These are phyloP conservation scores for Saccharomyces paradoxus DNA, from an alignment of 805 yeast species.

Conservation along the genomic window DNA sequence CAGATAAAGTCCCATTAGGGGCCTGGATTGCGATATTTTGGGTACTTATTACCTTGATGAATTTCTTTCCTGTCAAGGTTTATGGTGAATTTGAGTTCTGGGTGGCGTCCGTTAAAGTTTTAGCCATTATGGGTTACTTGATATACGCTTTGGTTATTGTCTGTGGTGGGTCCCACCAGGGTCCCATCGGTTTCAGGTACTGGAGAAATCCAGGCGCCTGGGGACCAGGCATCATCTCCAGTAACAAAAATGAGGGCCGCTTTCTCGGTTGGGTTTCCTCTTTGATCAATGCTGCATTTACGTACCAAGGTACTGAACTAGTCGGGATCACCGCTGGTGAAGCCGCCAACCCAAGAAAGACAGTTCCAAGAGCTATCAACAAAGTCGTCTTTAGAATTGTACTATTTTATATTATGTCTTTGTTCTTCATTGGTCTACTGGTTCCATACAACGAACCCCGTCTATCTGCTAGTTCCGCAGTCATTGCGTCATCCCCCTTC, in stretches of 20 bases:
- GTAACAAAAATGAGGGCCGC: slow-evolving; percentile 36
- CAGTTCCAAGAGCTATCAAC: slow-evolving; percentile 61
- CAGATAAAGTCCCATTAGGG: slow-evolving; percentile 46
- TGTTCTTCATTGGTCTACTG: slow-evolving; percentile 56
- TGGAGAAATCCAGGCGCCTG: slow-evolving; percentile 65
- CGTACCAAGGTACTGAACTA: slow-evolving; percentile 53
- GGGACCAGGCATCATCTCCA: slow-evolving; percentile 46
- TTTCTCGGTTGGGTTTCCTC: slow-evolving; percentile 50
- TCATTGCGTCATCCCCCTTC: slow-evolving; percentile 55
- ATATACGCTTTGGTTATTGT: slow-evolving; percentile 47
- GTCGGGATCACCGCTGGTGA: slow-evolving; percentile 55
- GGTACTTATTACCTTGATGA: slow-evolving; percentile 36
- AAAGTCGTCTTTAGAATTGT: slow-evolving; percentile 57
- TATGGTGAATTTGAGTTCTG: slow-evolving; percentile 55
- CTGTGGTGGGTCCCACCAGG: slow-evolving; percentile 48
- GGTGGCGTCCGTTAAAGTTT: slow-evolving; percentile 45
- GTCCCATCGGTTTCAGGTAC: slow-evolving; percentile 56
- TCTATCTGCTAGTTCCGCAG: slow-evolving; percentile 29
- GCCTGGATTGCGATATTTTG: slow-evolving; percentile 55
- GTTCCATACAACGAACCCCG: slow-evolving; percentile 55
- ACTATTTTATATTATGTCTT: slow-evolving; percentile 50
- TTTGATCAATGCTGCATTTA: slow-evolving; percentile 48
- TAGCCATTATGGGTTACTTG: slow-evolving; percentile 49
- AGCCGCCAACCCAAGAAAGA: slow-evolving; percentile 55
- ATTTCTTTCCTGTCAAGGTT: slow-evolving; percentile 46